A percentile compares a stretch with the other conserved stretches of the same genome.
Conservation (phyloP, 169 alveolate genomes). For the Cryptosporidium ryanae region DNA sequence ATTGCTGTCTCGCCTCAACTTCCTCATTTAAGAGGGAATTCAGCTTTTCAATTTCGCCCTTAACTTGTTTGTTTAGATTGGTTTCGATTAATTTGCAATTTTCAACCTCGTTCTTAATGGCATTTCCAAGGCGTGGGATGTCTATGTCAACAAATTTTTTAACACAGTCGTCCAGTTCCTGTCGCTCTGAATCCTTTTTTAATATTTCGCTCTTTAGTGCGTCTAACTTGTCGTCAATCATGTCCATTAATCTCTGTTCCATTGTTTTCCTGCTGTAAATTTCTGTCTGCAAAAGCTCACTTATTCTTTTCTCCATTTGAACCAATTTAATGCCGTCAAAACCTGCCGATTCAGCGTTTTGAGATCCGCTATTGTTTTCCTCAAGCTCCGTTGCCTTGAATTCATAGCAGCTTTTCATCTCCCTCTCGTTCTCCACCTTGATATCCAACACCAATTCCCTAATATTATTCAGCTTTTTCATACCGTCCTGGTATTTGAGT, state of each 20-base stretch:
- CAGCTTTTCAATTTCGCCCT: constrained; percentile 40
- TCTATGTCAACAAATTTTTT: constrained; percentile 69
- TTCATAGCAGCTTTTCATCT: background rate
- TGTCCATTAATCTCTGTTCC: constrained; percentile 61
- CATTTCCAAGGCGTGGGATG: constrained; percentile 60
- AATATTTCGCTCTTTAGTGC: constrained; percentile 22
- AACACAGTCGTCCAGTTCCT: constrained; percentile 60
- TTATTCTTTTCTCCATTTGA: constrained; percentile 33
- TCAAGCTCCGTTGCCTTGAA: background rate
- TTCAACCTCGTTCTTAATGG: constrained; percentile 48
- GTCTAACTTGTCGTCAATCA: constrained; percentile 59
- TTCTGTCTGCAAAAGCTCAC: constrained; percentile 54
- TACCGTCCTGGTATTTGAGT: constrained; percentile 11
- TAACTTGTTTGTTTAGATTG: constrained; percentile 4
- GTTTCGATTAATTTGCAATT: constrained; percentile 47
- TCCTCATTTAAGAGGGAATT: constrained; percentile 29
- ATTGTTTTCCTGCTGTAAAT: constrained; percentile 46
- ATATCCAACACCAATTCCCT: background rate
- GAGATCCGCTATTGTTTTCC: background rate
- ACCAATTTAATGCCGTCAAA: background rate
- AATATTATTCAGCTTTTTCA: constrained; percentile 26
- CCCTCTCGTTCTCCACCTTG: constrained; percentile 2
- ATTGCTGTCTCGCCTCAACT: constrained; percentile 63
- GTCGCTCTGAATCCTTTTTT: constrained; percentile 52
- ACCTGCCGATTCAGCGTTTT: background rate